Conservation (phyloP, 2,329 filamentous ascomycete genomes). For the Grosmannia serpens region DNA sequence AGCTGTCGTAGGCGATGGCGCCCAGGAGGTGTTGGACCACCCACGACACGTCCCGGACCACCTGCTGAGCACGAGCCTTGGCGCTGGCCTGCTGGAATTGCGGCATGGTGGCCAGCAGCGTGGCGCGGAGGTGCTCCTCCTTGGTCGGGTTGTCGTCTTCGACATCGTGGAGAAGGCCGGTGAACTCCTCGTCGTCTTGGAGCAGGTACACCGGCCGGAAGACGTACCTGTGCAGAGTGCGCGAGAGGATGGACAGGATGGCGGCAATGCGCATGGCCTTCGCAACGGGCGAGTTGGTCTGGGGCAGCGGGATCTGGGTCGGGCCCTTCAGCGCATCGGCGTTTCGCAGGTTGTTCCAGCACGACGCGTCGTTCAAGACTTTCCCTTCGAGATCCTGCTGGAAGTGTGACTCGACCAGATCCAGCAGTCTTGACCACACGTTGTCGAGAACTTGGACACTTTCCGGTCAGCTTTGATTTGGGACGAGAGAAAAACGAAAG, state of each 20-base stretch:
- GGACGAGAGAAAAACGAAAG: neutral
- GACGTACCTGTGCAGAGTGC: slow-evolving; percentile 20
- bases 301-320: slow-evolving; percentile 21
- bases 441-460: slow-evolving; percentile 22
- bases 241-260: slow-evolving; percentile 21
- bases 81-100: slow-evolving; percentile 18
- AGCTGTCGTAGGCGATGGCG: slow-evolving; percentile 20
- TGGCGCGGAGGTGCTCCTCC: slow-evolving; percentile 20
- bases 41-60: slow-evolving; percentile 23
- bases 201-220: slow-evolving; percentile 24
- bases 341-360: slow-evolving; percentile 22
- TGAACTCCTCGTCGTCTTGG: slow-evolving; percentile 20
- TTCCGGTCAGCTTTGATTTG: neutral
- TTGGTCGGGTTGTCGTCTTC: slow-evolving; percentile 19
- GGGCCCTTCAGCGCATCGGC: slow-evolving; percentile 21
- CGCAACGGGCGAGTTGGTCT: slow-evolving; percentile 22
- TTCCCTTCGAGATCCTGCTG: slow-evolving; percentile 20
- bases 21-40: slow-evolving; percentile 22
- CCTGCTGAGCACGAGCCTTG: slow-evolving; percentile 18
- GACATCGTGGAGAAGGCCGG: slow-evolving; percentile 19
- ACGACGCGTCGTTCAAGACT: slow-evolving; percentile 19
- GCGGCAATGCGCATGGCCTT: slow-evolving; percentile 26
- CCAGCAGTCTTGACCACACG: slow-evolving; percentile 22
- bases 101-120: slow-evolving; percentile 20
- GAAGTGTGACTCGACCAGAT: slow-evolving; percentile 21